Evolutionary conservation across 129 eudicot species (phyloP).

Genomic region (Gnaphalium uliginosum): DNA sequence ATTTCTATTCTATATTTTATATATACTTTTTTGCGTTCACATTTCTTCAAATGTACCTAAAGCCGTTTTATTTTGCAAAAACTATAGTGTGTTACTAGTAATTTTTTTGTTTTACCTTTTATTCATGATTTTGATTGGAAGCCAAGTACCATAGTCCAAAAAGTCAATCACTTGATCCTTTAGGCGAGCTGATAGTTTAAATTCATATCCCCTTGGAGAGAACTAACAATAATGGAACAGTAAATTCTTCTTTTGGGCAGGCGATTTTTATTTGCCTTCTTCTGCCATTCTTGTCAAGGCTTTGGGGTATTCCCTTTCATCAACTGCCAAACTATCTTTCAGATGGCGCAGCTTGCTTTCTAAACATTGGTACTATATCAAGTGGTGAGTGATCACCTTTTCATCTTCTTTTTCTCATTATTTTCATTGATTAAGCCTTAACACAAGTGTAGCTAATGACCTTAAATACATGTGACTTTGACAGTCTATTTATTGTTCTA

Average conservation of each 20-base stretch:
- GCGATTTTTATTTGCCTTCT: conserved; percentile 94
- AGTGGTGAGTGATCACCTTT: conserved; percentile 43
- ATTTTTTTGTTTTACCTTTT: not conserved
- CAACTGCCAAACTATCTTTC: conserved; percentile 84
- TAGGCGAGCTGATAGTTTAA: not conserved
- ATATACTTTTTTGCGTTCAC: not conserved
- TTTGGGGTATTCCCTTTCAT: conserved; percentile 91
- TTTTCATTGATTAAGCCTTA: not conserved
- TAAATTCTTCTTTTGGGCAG: conserved; percentile 40
- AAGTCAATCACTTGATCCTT: not conserved
- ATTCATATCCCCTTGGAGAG: conserved; percentile 2
- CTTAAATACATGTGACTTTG: not conserved
- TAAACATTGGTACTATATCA: conserved; percentile 65
- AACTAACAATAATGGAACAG: not conserved
- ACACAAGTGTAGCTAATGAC: not conserved
- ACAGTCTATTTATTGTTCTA: not conserved
- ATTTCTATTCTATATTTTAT: not conserved
- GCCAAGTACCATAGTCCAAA: not conserved
- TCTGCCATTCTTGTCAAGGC: conserved; percentile 84
- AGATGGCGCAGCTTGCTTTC: conserved; percentile 97
- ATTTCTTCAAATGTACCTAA: not conserved
- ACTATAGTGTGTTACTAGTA: not conserved
- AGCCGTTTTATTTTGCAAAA: not conserved
- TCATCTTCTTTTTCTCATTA: conserved; percentile 9
- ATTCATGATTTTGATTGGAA: not conserved